A percentile compares a stretch with the other conserved stretches of the same genome.
Conservation (phyloP, 176 grass and related monocot genomes). For the Raddia guianensis region DNA sequence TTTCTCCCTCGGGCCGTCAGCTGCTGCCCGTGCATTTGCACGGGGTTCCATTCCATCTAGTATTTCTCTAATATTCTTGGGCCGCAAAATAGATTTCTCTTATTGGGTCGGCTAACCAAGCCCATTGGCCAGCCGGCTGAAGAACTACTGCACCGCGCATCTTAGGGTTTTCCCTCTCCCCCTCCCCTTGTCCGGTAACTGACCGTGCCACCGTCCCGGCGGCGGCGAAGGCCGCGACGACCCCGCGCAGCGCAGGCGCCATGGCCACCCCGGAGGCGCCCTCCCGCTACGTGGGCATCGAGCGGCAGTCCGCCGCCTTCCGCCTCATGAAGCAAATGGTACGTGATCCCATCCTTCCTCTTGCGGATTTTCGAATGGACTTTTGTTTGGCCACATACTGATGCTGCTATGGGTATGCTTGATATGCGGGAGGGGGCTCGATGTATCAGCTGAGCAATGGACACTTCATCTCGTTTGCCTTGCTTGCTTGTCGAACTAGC, state of each 20-base stretch:
- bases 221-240: slow-evolving; percentile 45
- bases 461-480: not conserved
- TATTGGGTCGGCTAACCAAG: too few relatives aligned
- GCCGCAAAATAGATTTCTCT: too few relatives aligned
- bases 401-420: not conserved
- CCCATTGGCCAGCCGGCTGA: too few relatives aligned
- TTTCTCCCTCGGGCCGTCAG: too few relatives aligned
- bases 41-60: too few relatives aligned
- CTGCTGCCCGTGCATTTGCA: too few relatives aligned
- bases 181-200: too few relatives aligned
- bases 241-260: slow-evolving; percentile 29
- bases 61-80: too few relatives aligned
- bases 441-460: not conserved
- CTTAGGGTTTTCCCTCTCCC: slow-evolving; percentile 44
- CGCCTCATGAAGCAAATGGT: slow-evolving; percentile 99
- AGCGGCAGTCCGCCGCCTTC: slow-evolving; percentile 90
- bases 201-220: not conserved
- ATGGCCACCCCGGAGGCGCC: slow-evolving; percentile 82
- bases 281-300: slow-evolving; percentile 80
- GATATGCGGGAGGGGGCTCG: not conserved
- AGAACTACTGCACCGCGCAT: not conserved
- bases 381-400: not conserved
- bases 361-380: not conserved
- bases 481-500: not conserved
- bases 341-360: not conserved